Evolutionary conservation across 176 grass and related monocot genomes (phyloP).

Genomic region (Alopecurus myosuroides): DNA sequence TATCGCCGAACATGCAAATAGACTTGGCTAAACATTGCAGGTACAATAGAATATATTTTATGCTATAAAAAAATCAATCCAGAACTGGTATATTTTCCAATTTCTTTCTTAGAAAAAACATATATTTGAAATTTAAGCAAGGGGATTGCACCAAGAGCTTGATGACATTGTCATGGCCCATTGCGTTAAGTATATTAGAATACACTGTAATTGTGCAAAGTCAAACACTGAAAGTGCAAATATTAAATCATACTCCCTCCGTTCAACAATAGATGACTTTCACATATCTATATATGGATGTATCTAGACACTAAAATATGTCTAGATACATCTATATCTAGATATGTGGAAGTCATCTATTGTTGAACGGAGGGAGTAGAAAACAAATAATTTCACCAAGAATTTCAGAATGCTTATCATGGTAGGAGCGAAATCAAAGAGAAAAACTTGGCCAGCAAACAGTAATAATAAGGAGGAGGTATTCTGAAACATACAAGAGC

Average conservation of each 20-base stretch:
- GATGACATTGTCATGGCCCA: not conserved
- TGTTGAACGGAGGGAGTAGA: no score
- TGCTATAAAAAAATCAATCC: not conserved
- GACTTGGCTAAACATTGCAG: not conserved
- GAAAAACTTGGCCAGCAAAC: not conserved
- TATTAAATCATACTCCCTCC: not conserved
- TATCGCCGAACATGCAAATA: not conserved
- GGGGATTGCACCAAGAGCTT: not conserved
- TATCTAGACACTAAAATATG: no score
- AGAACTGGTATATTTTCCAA: not conserved
- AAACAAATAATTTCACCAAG: not conserved
- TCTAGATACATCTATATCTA: no score
- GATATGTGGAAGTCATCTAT: no score
- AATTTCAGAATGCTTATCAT: conserved; percentile 19
- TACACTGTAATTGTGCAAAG: not conserved
- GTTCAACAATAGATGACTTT: no score
- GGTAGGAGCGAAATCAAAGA: not conserved
- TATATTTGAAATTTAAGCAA: not conserved
- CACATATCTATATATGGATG: no score
- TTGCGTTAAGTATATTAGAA: not conserved
- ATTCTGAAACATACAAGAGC: not conserved
- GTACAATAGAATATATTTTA: not conserved
- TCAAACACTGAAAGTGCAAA: not conserved
- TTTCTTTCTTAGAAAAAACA: not conserved
- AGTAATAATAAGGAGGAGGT: not conserved